Evolutionary conservation across 257 asterid genomes (phyloP), one percentile per base, ranked within the genome.

Genomic region (Solanum medicagineum): DNA sequence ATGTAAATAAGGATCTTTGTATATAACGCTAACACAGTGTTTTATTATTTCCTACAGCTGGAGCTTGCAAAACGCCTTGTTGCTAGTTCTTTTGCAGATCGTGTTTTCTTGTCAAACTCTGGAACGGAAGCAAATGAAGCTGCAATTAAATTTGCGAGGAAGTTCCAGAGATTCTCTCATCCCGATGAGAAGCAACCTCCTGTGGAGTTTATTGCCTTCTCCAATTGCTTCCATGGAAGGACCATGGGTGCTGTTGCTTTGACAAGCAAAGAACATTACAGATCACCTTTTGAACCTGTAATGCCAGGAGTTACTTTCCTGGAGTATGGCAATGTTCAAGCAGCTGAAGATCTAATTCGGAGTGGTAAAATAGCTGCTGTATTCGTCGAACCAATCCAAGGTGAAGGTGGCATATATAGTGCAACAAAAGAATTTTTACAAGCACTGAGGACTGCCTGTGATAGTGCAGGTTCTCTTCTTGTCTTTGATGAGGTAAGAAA

Each of bases 41-140:
- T 60, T 45, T 83, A 47, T 87, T 80, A 82, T 66, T 86, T 51
- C 22, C 9, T 84, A 69, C 92, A 97, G 99, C 90, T 97, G 42
- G 99, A 94, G 88, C 98, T 95, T 79, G 99, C 99, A 12, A 95
- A 95, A 85, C 92, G 92, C 32, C 91, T 97, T 17, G 95, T 94
- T 60, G 85, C 88, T 47, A 56, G 82, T 86, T 97, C 99, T 9
- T 95, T 94, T 87, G 98, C 99, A 51, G 99, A 97, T 62, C 96
- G 98, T n/a, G 98, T 97, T 47, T 97, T 97, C 92, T 97, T 95
- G 84, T 91, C 96, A 71, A 97, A 97, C 81, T 97, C 99, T 8
- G 98, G 99, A 73, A 92, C 99, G n/a, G 98, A 97, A 88, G 98
- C 99, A 69, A 95, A 92, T 77, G 98, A 97, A 91, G 99, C 98